Evolutionary conservation across 768 basidiomycete species (phyloP).

Genomic region (Daedalea quercina): DNA sequence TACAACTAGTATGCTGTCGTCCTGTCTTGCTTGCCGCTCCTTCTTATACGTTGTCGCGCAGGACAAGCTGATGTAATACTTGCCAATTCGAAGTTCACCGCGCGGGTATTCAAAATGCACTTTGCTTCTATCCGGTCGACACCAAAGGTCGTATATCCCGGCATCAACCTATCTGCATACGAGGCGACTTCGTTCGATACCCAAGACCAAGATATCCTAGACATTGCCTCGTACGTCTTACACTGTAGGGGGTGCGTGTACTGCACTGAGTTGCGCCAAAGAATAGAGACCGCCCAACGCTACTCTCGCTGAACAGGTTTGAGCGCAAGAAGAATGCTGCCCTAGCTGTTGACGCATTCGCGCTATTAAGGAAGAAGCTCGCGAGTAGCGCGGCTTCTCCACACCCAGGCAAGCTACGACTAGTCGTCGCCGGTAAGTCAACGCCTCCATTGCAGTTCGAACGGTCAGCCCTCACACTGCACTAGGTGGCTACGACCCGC

Average conservation of each 20-base stretch:
- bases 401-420: conserved; percentile 38
- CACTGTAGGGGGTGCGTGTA: neutral
- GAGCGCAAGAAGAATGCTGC: conserved; percentile 91
- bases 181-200: conserved; percentile 31
- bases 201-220: conserved; percentile 43
- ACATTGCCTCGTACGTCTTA: conserved; percentile 52
- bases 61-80: conserved; percentile 88
- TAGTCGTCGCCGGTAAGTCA: conserved; percentile 69
- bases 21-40: neutral
- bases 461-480: neutral
- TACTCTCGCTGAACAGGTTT: conserved; percentile 90
- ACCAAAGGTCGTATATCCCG: conserved; percentile 89
- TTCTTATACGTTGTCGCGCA: conserved; percentile 22
- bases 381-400: conserved; percentile 8
- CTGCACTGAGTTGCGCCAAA: conserved; percentile 2
- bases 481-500: conserved; percentile 85
- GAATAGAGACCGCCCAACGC: conserved; percentile 54
- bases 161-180: conserved; percentile 80
- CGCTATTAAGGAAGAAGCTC: conserved; percentile 36
- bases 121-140: conserved; percentile 58
- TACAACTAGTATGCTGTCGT: conserved; percentile 65
- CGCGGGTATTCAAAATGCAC: conserved; percentile 68
- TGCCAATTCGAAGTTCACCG: conserved; percentile 88
- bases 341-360: conserved; percentile 78
- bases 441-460: neutral